Base-by-base conservation (phyloP, 2,329 filamentous ascomycete genomes). In the Penicillium vulpinum region DNA sequence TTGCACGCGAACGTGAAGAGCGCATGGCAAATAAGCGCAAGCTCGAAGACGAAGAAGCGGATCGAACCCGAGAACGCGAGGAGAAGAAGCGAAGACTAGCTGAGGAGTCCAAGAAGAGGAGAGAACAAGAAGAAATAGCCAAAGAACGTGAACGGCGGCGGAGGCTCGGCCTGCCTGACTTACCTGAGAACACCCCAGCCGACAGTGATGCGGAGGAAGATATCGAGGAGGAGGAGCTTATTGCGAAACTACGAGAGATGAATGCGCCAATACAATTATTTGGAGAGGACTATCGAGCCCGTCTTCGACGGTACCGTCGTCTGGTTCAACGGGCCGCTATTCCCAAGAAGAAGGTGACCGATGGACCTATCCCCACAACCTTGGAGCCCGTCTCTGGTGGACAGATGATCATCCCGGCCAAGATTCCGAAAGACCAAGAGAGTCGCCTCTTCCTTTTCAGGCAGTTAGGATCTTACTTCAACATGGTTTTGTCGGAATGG, bases 391-490 rank as follows among this genome's bases (percentile, higher is more conserved):
- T 97, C 2, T 85, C 89, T 8, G 92, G 95, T 76, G 86, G 87
- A 71, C 88, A 96, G 64, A 96, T 97, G 91, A 93, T 92, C 74
- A 86, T 97, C 24, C 79, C 85, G 1, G 80, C 81, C 16, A 80
- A 79, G 41, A 77, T 90, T 10, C 84, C 85, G 1, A 80, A 83
- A 66, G 89, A 92, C 64, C 78, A 78, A 21, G 84, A 87, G 39
- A 89, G 80, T 0, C 84, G 86, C 44, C 78, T 83, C 43, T 92
- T 89, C 74, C 79, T 99, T 39, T 93, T 89, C 78, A 83, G 93
- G 11, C 93, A 99, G 75, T 81, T 99, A 54, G 90, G 90, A 21
- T 94, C 90, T 47, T 99, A 97, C 79, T 97, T 99, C 78, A 95
- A 90, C 51, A 91, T 99, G 86, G 86, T 99, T n/a, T 80, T 99